A percentile compares a stretch with the other conserved stretches of the same genome.
These are phyloP conservation scores for Trichoderma oligosporum DNA, from an alignment of 2,329 filamentous ascomycete species.

Conservation along the genomic window DNA sequence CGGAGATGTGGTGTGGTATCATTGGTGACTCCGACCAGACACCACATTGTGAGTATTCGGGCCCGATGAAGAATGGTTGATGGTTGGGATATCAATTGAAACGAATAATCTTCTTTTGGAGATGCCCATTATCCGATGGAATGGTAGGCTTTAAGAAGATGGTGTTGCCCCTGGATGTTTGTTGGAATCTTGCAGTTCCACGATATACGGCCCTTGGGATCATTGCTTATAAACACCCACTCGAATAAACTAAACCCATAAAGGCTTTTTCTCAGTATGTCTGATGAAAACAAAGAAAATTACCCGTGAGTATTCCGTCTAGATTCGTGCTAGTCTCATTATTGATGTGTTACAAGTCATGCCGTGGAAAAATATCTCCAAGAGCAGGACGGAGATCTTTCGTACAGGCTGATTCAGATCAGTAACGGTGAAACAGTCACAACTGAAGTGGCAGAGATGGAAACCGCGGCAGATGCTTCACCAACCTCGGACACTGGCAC, in stretches of 20 bases:
- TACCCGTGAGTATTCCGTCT: not conserved
- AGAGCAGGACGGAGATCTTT: not conserved
- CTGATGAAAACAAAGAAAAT: not conserved
- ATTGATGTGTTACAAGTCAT: conserved; percentile 1
- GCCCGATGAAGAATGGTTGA: not conserved
- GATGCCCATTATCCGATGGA: not conserved
- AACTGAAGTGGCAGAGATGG: not conserved
- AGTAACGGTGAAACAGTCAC: not conserved
- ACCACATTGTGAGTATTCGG: not conserved
- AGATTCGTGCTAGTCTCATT: not conserved
- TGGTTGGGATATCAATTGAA: conserved; percentile 4
- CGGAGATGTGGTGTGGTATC: conserved; percentile 28
- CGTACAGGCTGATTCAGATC: not conserved
- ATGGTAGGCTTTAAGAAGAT: conserved; percentile 3
- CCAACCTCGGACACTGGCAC: not conserved
- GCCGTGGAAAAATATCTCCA: not conserved
- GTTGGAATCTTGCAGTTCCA: not conserved
- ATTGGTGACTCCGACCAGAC: conserved; percentile 26
- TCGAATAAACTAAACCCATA: not conserved
- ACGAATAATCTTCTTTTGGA: not conserved
- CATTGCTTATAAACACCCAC: not conserved
- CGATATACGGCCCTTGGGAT: no score
- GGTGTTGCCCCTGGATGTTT: not conserved
- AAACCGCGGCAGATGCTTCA: not conserved
- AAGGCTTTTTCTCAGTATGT: not conserved